These are phyloP conservation scores for Mallotus nudiflorus DNA, from an alignment of 345 rosid species.

Conservation along the genomic window DNA sequence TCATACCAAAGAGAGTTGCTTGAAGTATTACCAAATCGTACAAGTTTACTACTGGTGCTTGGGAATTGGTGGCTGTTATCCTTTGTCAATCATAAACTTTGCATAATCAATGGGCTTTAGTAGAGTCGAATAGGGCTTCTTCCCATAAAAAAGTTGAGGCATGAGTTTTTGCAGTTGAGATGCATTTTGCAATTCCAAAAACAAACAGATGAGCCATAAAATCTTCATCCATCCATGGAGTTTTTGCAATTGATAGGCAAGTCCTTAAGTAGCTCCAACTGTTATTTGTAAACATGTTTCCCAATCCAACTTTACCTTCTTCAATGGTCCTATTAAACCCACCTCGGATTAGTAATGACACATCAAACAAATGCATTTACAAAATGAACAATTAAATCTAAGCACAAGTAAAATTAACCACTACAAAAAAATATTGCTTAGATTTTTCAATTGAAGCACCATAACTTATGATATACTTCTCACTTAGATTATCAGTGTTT, in stretches of 20 bases:
- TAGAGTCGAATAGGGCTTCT: too few species aligned
- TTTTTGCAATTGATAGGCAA: too few species aligned
- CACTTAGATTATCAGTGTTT: slow-evolving; percentile 72
- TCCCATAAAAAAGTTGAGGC: slow-evolving; percentile 85
- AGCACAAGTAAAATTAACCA: too few species aligned
- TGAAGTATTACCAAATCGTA: too few species aligned
- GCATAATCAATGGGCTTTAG: slow-evolving; percentile 49
- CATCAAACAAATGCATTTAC: slow-evolving; percentile 91
- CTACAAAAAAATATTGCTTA: too few species aligned
- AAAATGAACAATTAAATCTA: too few species aligned
- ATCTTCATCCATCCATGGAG: too few species aligned
- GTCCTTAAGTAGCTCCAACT: too few species aligned
- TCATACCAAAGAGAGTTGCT: too few species aligned
- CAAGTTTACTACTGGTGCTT: slow-evolving; percentile 23
- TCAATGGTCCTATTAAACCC: too few species aligned
- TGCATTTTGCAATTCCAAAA: slow-evolving; percentile 86
- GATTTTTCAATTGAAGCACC: slow-evolving; percentile 97
- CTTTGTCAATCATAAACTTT: slow-evolving; percentile 44
- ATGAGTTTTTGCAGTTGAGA: slow-evolving; percentile 69
- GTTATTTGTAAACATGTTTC: too few species aligned
- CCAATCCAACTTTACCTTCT: too few species aligned
- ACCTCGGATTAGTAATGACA: slow-evolving; percentile 56
- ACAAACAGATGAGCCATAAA: slow-evolving; percentile 84
- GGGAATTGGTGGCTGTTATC: slow-evolving; percentile 30
- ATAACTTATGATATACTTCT: slow-evolving; percentile 71